Evolutionary conservation across 2,329 filamentous ascomycete species (phyloP).

Genomic region (Aschersonia sp.): DNA sequence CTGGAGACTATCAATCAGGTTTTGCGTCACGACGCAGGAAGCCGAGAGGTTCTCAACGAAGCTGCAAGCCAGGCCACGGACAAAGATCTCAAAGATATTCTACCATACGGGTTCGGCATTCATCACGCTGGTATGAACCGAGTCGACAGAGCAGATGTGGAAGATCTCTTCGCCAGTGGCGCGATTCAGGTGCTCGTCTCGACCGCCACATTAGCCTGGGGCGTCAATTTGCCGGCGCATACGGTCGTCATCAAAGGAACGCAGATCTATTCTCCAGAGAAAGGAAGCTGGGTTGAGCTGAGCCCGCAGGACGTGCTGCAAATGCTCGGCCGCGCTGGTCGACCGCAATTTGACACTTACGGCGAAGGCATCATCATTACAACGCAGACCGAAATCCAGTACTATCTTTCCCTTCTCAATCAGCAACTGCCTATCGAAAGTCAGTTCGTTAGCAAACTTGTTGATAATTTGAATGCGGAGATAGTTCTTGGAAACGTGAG

Average conservation of each 20-base stretch:
- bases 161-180: slow-evolving; percentile 85
- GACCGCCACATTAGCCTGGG: slow-evolving; percentile 96
- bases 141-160: slow-evolving; percentile 86
- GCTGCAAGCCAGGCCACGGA: slow-evolving; percentile 75
- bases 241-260: slow-evolving; percentile 99
- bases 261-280: slow-evolving; percentile 94
- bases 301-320: slow-evolving; percentile 96
- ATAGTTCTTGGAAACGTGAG: slow-evolving; percentile 89
- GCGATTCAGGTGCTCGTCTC: slow-evolving; percentile 91
- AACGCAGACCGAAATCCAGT: slow-evolving; percentile 86
- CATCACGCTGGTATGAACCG: slow-evolving; percentile 97
- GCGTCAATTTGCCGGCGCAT: slow-evolving; percentile 94
- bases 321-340: slow-evolving; percentile 94
- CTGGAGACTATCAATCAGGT: slow-evolving; percentile 95
- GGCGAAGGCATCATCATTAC: slow-evolving; percentile 99
- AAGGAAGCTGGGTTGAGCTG: slow-evolving; percentile 95
- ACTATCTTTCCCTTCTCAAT: slow-evolving; percentile 92
- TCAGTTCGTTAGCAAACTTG: slow-evolving; percentile 83
- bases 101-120: slow-evolving; percentile 95
- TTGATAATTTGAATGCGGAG: slow-evolving; percentile 94
- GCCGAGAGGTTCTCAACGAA: slow-evolving; percentile 73
- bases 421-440: slow-evolving; percentile 96
- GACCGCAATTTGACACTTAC: slow-evolving; percentile 94
- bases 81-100: slow-evolving; percentile 76
- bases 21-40: slow-evolving; percentile 81